Evolutionary conservation across 2,329 filamentous ascomycete species (phyloP).

Genomic region (Ciborinia camelliae): DNA sequence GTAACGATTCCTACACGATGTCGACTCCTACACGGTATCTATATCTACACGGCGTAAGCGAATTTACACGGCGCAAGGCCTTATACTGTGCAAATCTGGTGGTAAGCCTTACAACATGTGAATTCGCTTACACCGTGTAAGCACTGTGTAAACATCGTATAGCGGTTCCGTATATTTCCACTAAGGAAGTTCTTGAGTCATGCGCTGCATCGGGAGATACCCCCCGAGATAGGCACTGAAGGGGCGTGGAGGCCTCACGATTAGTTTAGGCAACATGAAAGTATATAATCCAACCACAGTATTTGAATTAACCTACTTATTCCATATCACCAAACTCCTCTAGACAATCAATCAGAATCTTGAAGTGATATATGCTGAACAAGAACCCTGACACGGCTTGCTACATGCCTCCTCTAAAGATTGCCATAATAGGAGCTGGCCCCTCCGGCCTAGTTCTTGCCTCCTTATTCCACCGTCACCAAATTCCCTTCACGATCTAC

Average conservation of each 20-base stretch:
- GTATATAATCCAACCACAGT: background rate
- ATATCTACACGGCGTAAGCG: no score
- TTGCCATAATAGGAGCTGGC: slow-evolving; percentile 48
- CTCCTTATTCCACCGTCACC: slow-evolving; percentile 43
- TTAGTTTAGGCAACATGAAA: no score
- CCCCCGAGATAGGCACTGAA: no score
- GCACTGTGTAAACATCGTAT: no score
- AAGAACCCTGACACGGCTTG: background rate
- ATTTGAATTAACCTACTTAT: background rate
- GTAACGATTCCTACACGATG: no score
- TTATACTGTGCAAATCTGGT: no score
- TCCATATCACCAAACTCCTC: background rate
- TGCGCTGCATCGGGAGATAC: background rate
- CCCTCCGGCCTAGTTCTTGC: slow-evolving; percentile 48
- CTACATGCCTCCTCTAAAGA: slow-evolving; percentile 22
- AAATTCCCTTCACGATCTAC: slow-evolving; percentile 39
- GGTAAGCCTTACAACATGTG: no score
- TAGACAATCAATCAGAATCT: background rate
- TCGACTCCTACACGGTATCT: no score
- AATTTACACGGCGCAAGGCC: no score
- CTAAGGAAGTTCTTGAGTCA: no score
- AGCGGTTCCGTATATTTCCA: no score
- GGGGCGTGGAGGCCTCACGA: background rate
- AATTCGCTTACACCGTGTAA: no score
- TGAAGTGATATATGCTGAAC: background rate